Base-by-base conservation (phyloP, 2,329 filamentous ascomycete species). In the Venturia carpophila region DNA sequence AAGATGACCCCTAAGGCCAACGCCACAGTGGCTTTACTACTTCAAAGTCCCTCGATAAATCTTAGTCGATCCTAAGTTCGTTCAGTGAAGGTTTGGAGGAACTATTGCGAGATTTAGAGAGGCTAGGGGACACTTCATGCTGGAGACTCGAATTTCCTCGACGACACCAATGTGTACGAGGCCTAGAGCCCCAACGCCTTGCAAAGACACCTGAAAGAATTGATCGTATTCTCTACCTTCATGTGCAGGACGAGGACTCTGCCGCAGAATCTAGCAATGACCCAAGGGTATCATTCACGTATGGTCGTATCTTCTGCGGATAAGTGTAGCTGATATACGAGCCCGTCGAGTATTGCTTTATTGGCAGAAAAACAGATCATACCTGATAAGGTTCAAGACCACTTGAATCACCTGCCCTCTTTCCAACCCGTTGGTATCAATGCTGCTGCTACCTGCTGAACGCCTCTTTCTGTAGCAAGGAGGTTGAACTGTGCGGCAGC, bases 401-500 rank as follows among this genome's bases (percentile, higher is more conserved):
- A 5, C 11, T 37, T 5, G 3, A 37, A 1, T 61, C 39, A 61
- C 19, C 60, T 42, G 9, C 60, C 55, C 21, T 66, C 64, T 43
- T 81, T 84, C 90, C 91, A 95, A 1, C 91, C 92, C 64, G 94
- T 82, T 0, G 92, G 92, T 75, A 97, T 84, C 76, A 99, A 74
- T 11, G 92, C 93, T 1, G 91, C 93, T 37, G 92, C 93, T 67
- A 97, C 87, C 71, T 93, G 88, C 24, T 86, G 82, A 6, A 94
- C 86, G 1, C 94, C 93, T 63, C 94, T 82, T 79, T 99, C 94
- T 21, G 92, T 97, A n/a, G 92, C 93, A 64, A 99, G 79, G 71
- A 99, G 75, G 73, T 99, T 99, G 76, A 94, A 99, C 75, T 97
- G 92, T 42, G 92, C 89, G 1, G 93, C 91, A 10, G 94, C 94